phyloP scores from a whole-genome alignment of 2,329 filamentous ascomycete genomes.

The Magnaporthales sp. region DNA sequence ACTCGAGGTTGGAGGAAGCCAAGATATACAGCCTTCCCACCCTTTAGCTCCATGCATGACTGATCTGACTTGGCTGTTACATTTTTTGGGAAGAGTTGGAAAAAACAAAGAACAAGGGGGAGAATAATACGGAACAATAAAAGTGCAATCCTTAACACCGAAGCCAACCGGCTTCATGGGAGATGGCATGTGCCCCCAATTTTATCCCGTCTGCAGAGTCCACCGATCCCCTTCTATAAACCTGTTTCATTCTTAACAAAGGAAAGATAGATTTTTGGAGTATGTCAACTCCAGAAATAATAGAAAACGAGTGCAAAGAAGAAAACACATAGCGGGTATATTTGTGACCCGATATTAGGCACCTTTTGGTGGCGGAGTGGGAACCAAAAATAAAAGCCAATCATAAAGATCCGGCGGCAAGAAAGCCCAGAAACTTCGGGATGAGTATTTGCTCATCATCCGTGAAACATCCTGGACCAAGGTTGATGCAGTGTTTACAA shows the following conservation, averaged over 20 bases:
- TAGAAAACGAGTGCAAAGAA: conserved; percentile 4
- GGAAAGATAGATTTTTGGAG: not conserved
- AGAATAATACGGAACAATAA: not conserved
- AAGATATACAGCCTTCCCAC: not conserved
- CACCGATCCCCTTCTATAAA: not conserved
- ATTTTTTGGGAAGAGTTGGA: not conserved
- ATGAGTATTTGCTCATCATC: not conserved
- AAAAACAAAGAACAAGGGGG: not conserved
- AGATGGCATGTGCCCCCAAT: not conserved
- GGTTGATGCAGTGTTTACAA: not conserved
- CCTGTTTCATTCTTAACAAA: not conserved
- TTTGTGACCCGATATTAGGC: not conserved
- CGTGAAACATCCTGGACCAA: not conserved
- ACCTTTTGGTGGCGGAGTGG: not conserved
- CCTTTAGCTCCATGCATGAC: not conserved
- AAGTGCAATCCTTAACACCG: conserved; percentile 1
- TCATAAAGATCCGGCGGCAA: not conserved
- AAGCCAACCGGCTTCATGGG: not conserved
- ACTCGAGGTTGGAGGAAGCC: not conserved
- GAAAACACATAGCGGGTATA: not conserved
- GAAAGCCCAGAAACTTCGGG: not conserved
- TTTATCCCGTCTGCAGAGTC: not conserved
- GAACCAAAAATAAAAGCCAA: conserved; percentile 6
- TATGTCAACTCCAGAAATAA: not conserved
- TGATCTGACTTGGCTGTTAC: not conserved